phyloP scores from a whole-genome alignment of 2,329 filamentous ascomycete species.

The Ascosphaera apis region DNA sequence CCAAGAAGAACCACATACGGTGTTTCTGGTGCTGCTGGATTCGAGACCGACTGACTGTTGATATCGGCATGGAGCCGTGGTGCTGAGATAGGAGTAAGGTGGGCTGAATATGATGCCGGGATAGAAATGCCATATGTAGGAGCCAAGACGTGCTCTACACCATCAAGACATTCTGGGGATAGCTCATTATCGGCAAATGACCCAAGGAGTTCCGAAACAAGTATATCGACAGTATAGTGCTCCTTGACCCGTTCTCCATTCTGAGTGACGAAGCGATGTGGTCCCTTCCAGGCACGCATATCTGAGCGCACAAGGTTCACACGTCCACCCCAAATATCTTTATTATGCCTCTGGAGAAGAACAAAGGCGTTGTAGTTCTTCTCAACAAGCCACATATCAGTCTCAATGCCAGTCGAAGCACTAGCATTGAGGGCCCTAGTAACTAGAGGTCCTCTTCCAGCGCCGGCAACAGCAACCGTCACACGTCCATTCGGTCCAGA shows the following conservation, averaged over 20 bases:
- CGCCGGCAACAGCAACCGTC: constrained; percentile 77
- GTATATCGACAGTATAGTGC: constrained; percentile 43
- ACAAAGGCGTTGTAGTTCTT: constrained; percentile 98
- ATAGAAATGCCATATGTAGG: constrained; percentile 74
- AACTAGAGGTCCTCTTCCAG: constrained; percentile 77
- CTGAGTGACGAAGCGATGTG: constrained; percentile 14
- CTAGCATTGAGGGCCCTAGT: constrained; percentile 69
- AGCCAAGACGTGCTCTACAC: constrained; percentile 74
- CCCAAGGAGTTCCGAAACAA: constrained; percentile 75
- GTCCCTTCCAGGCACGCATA: constrained; percentile 91
- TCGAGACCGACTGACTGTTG: constrained; percentile 34
- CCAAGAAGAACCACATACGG: constrained; percentile 90
- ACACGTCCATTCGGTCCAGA: constrained; percentile 48
- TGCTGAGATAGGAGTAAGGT: constrained; percentile 74
- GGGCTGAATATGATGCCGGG: constrained; percentile 76
- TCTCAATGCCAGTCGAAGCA: constrained; percentile 46
- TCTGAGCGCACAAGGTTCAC: constrained; percentile 88
- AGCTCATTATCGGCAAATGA: constrained; percentile 96
- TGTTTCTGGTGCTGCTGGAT: constrained; percentile 58
- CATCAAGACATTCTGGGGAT: constrained; percentile 87
- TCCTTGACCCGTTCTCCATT: too few relatives aligned
- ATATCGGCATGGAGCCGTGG: constrained; percentile 73
- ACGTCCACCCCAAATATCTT: constrained; percentile 51
- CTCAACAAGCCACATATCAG: constrained; percentile 80
- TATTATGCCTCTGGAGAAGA: constrained; percentile 68